Percentiles rank a stretch among this genome's conserved stretches.
Conservation (phyloP, 129 eudicot species). For the Heracleum sosnowskyi region DNA sequence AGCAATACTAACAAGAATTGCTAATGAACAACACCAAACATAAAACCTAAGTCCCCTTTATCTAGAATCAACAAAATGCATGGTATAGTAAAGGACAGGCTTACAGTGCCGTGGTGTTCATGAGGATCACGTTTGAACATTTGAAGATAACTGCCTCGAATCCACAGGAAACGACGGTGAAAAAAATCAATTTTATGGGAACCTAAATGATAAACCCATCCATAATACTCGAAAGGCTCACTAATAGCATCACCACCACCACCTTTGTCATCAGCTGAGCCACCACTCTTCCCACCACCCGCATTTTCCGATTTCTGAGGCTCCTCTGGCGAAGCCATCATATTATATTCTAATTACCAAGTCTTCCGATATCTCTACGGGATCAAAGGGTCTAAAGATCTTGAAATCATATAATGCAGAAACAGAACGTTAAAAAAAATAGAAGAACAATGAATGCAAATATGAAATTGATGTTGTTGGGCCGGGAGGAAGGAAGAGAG, state of each 20-base stretch:
- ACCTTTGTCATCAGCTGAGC: constrained; percentile 40
- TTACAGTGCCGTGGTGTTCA: constrained; percentile 69
- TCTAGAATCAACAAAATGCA: background rate
- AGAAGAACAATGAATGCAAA: too few relatives aligned
- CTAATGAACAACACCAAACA: background rate
- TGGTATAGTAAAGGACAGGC: constrained; percentile 3
- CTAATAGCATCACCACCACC: background rate
- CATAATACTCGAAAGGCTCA: constrained; percentile 51
- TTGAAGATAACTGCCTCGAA: constrained; percentile 62
- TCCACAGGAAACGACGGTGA: constrained; percentile 64
- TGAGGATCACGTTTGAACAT: constrained; percentile 97
- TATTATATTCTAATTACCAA: background rate
- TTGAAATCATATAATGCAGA: too few relatives aligned
- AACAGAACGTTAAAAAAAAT: too few relatives aligned
- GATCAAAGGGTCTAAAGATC: background rate
- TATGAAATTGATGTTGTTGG: too few relatives aligned
- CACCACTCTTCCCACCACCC: constrained; percentile 46
- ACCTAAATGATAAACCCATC: constrained; percentile 92
- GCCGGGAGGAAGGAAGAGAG: too few relatives aligned
- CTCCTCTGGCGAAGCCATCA: constrained; percentile 39
- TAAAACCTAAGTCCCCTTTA: too few relatives aligned
- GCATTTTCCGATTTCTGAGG: constrained; percentile 28
- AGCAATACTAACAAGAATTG: background rate
- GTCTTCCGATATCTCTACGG: background rate
- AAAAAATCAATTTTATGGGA: constrained; percentile 68